Evolutionary conservation across 2,329 filamentous ascomycete genomes (phyloP).

Genomic region (Zopfia rhizophila): DNA sequence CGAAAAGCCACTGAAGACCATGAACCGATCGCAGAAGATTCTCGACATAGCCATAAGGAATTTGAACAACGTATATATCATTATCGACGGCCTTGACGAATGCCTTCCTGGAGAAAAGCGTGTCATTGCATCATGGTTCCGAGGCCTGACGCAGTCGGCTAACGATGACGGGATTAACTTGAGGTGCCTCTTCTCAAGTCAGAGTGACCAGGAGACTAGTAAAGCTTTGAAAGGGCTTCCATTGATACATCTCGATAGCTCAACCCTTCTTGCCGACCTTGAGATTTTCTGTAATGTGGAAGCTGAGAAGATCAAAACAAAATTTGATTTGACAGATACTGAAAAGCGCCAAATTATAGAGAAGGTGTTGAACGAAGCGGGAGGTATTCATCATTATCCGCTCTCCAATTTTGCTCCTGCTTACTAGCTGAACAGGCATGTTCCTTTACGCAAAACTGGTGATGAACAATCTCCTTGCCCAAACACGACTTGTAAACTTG

Average conservation of each 20-base stretch:
- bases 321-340: constrained; percentile 25
- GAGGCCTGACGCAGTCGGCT: constrained; percentile 14
- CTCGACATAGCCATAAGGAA: constrained; percentile 43
- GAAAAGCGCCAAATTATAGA: constrained; percentile 6
- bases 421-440: constrained; percentile 24
- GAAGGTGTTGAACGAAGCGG: constrained; percentile 4
- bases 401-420: not conserved
- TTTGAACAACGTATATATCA: constrained; percentile 43
- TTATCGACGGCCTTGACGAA: constrained; percentile 60
- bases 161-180: constrained; percentile 29
- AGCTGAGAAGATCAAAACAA: constrained; percentile 19
- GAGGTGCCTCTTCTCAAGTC: constrained; percentile 50
- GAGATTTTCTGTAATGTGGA: constrained; percentile 33
- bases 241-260: constrained; percentile 32
- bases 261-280: too few relatives aligned
- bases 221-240: constrained; percentile 27
- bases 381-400: constrained; percentile 3
- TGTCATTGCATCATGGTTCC: constrained; percentile 38
- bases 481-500: constrained; percentile 6
- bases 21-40: constrained; percentile 35
- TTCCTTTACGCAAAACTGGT: constrained; percentile 38
- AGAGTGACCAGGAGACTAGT: constrained; percentile 37
- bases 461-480: constrained; percentile 26
- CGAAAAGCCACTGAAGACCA: constrained; percentile 34
- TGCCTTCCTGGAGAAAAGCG: constrained; percentile 43